Evolutionary conservation across 208 protist species (phyloP), one percentile per base, ranked within the genome.

Genomic region (Trypanosomatidae sp.): DNA sequence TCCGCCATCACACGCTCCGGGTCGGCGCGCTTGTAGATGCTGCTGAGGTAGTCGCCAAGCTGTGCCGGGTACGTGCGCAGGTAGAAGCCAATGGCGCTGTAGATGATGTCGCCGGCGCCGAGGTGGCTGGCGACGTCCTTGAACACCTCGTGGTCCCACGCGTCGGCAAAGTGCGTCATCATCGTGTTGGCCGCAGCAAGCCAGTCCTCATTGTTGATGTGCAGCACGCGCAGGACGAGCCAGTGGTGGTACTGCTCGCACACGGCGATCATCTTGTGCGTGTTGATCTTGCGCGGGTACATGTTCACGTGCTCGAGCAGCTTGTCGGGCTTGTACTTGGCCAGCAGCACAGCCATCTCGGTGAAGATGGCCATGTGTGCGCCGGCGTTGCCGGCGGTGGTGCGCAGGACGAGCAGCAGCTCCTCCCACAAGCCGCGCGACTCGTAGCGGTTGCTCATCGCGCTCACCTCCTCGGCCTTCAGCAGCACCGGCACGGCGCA

Each of bases 291-390:
- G 37, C 76, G 85, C 21, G 87, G 88, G 77, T 95, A 98, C 47
- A 96, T 75, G 61, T 99, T 98, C 23, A 99, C 71, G 73, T 99
- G 96, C 58, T 99, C 98, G 74, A 98, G 83, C 8, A 99, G 79
- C 67, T 99, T 99, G 52, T 98, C 94, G n/a, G 95, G 94, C 51
- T 91, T 89, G 78, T 99, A 99, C 65, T 99, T 98, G 19, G 94
- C 90, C 54, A 99, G 98, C n/a, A 99, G 60, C 20, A 99, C 79
- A 40, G 93, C 97, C 43, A 99, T 96, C 66, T 97, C 96, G 23
- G 98, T 99, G 79, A 99, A 99, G 68, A 99, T 98, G 48, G 92
- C 95, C 75, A 97, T 96, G 66, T 99, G 98, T 2, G 97, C 97
- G 18, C 96, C 83, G 52, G 98, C 96, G 22, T 92, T 63, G 23